Base-by-base conservation (phyloP, 352 stramenopile genomes). In the Phytophthora litchii region DNA sequence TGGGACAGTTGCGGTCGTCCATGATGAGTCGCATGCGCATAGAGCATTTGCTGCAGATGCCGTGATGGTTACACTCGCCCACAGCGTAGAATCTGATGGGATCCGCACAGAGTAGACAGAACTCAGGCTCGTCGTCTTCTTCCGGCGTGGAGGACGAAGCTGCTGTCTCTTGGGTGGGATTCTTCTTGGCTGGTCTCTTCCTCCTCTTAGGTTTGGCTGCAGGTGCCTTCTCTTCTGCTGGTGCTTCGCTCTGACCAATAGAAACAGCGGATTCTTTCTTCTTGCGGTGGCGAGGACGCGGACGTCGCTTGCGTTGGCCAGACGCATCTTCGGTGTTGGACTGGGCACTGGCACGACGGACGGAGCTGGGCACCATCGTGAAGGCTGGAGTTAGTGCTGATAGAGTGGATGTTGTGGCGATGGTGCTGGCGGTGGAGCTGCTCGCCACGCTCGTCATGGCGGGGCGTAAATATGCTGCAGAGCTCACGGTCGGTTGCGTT, bases 11-110 rank as follows among this genome's bases (percentile, higher is more conserved):
- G 47, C 72, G 76, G 63, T 94, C 85, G 41, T 88, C 82, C 77
- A 94, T 80, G 23, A 92, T 59, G 49, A 91, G 61, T 12, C 85
- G 79, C 85, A 94, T 92, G 38, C 85, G 79, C 71, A 91, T 84
- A 10, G 80, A 85, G 51, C 85, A 94, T 55, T 83, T 90, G 69
- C 76, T 89, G 65, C 85, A 94, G 54, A 94, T 90, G 16, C 84
- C 85, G 14, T 70, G 66, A 62, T 94, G 85, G 46, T 94, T 92
- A 69, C 85, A 94, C 53, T 81, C 71, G 13, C 84, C 85, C 13
- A 94, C 75, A 2, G 82, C 82, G 60, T 81, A 72, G 49, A 88
- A 94, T 50, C 68, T 42, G 54, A 94, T 89, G 29, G 71, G 71
- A 31, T 94, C 75, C 8, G 85, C 68, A 52, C 85, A 94, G 11